Base-by-base conservation (phyloP, 164 flowering plant genomes). In the Brasenia schreberi region DNA sequence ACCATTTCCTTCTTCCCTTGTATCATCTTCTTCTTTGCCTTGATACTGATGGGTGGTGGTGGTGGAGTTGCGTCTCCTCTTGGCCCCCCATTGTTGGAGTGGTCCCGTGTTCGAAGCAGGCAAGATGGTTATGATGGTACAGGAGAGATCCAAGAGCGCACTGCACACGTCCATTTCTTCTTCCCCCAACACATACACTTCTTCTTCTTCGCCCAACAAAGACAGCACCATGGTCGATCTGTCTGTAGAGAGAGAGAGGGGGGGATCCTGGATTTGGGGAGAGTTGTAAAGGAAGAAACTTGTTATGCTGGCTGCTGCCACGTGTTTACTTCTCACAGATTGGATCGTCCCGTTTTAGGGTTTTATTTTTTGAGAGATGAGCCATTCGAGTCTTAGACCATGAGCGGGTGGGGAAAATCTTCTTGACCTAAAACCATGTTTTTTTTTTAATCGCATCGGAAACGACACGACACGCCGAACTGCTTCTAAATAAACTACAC, bases 61-160 rank as follows among this genome's bases (percentile, higher is more conserved):
- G 62, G 70, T 19, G 6, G 73, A 71, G 67, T 84, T 79, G 77
- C 87, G 78, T 71, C 60, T 77, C 63, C 70, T 76, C 66, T 70
- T 77, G 27, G 59, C 66, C 17, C 81, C 81, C 89, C 89, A 85
- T 2, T 10, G 7, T 53, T 62, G 53, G 18, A 71, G 56, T 9
- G 9, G 11, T 5, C 17, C 44, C 6, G 63, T 43, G 9, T 69
- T 72, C 3, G 14, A 18, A 33, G 39, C 39, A 33, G 39, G 39
- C 3, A 33, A 33, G 39, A 33, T 33, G 39, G 39, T 33, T 33
- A 33, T 33, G 39, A 33, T 33, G 16, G 56, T 9, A 14, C 56
- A 6, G 2, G 68, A 72, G 19, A 85, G 73, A 14, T 76, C 42
- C 16, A 73, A 63, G 43, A 82, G 68, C 68, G 70, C 67, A 39